Base-by-base conservation (phyloP, 345 rosid species). In the Brassica rapa region DNA sequence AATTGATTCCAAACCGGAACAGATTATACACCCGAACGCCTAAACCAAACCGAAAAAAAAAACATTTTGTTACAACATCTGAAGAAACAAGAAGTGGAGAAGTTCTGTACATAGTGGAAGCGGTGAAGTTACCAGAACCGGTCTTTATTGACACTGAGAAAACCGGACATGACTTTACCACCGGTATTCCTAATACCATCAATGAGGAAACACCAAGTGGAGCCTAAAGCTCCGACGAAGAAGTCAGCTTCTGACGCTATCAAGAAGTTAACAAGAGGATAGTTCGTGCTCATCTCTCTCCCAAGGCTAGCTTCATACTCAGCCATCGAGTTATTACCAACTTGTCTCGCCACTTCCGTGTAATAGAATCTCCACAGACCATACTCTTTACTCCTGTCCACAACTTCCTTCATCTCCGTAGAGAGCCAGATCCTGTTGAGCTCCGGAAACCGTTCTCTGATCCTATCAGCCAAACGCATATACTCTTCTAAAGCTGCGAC, bases 101-200 rank as follows among this genome's bases (percentile, higher is more conserved):
- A 68, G 24, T 2, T 29, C 5, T 56, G 37, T 46, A 68, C 29
- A 65, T 9, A 11, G 68, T 15, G 4, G 35, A 63, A 46, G 30
- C 1, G 4, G 55, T 46, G 24, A 32, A 60, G 70, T 81, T 91
- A 95, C 99, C 99, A 95, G 85, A 95, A 95, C 24, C 98, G 64
- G 62, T 95, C 99, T 82, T 88, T 93, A 75, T 95, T 95, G 41
- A 95, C 99, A 65, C 96, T 93, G 67, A 95, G 79, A 80, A 93
- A 95, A 71, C 98, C 99, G 0, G 94, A 87, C 96, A 93, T 87
- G 53, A 91, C 97, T 76, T 95, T 95, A 51, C 99, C 99, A 30
- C 96, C 98, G 0, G 99, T 95, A 24, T 90, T 93, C 81, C 99
- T 88, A 98, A 95, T 95, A 24, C 98, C 96, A 24, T 93, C 99